Evolutionary conservation across 352 stramenopile genomes (phyloP).

Genomic region (Pythium phragmiticola): DNA sequence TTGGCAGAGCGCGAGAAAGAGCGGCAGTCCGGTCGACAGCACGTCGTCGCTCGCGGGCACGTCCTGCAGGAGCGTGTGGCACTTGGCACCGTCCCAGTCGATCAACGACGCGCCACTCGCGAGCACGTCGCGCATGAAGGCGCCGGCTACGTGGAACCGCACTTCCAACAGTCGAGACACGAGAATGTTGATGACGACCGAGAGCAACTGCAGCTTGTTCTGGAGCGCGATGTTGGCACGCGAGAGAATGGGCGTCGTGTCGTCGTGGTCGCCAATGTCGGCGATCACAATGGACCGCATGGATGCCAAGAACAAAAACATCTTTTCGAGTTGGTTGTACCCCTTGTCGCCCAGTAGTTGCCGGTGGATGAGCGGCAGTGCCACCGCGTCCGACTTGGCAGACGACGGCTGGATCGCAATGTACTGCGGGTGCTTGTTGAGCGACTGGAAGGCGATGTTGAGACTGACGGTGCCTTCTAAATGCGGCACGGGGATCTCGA

Average conservation of each 20-base stretch:
- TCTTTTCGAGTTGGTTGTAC: slow-evolving; percentile 87
- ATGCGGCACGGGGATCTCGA: slow-evolving; percentile 74
- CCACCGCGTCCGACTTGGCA: slow-evolving; percentile 17
- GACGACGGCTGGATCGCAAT: slow-evolving; percentile 64
- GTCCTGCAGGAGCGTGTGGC: slow-evolving; percentile 44
- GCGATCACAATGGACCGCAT: slow-evolving; percentile 75
- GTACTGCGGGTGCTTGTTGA: slow-evolving; percentile 77
- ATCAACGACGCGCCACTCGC: slow-evolving; percentile 39
- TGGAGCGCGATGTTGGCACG: slow-evolving; percentile 74
- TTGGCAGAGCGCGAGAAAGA: slow-evolving; percentile 78
- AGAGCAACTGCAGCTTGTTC: slow-evolving; percentile 83
- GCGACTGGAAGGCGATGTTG: slow-evolving; percentile 82
- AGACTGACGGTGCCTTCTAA: slow-evolving; percentile 69
- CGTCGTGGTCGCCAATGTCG: slow-evolving; percentile 21
- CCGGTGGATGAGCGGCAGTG: slow-evolving; percentile 52
- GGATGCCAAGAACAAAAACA: slow-evolving; percentile 81
- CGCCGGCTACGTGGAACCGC: slow-evolving; percentile 40
- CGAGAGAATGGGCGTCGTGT: slow-evolving; percentile 21
- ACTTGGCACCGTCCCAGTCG: slow-evolving; percentile 39
- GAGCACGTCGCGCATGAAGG: slow-evolving; percentile 51
- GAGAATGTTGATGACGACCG: slow-evolving; percentile 83
- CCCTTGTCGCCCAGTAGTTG: slow-evolving; percentile 81
- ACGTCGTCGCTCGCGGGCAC: slow-evolving; percentile 61
- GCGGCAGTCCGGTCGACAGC: slow-evolving; percentile 63
- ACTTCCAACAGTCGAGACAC: slow-evolving; percentile 76